phyloP scores from a whole-genome alignment of 2,329 filamentous ascomycete genomes.

The Tolypocladium tundrense region DNA sequence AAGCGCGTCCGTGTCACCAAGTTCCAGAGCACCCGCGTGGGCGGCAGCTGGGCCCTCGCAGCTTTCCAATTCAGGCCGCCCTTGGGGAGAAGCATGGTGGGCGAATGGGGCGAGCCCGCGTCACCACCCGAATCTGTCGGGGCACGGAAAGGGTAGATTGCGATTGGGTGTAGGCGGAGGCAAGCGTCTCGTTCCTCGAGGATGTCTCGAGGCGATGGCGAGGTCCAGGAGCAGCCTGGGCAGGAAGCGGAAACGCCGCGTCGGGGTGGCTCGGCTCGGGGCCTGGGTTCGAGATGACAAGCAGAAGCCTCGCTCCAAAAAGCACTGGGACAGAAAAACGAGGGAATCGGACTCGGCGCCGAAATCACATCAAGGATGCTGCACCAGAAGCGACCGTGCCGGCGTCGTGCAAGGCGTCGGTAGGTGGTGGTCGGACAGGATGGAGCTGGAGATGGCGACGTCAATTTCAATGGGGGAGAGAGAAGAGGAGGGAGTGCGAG shows the following conservation, averaged over 20 bases:
- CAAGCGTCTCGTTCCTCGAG: not conserved
- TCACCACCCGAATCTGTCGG: not conserved
- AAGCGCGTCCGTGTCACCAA: slow-evolving; percentile 70
- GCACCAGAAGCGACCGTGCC: not conserved
- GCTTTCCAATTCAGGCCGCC: slow-evolving; percentile 89
- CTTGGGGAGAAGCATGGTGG: slow-evolving; percentile 78
- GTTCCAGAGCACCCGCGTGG: slow-evolving; percentile 59
- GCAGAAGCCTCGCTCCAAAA: not conserved
- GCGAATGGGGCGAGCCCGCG: slow-evolving; percentile 12
- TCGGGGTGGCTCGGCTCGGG: not conserved
- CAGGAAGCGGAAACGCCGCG: not conserved
- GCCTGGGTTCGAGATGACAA: not conserved
- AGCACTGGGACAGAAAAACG: not conserved
- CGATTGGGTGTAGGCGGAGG: not conserved
- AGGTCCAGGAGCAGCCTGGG: not conserved
- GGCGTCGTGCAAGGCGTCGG: not conserved
- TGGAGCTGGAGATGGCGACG: not conserved
- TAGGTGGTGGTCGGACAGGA: not conserved
- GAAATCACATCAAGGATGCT: not conserved
- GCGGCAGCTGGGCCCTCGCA: slow-evolving; percentile 67
- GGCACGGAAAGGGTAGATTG: not conserved
- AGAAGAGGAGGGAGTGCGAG: not conserved
- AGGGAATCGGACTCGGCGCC: not conserved
- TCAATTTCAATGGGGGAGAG: not conserved
- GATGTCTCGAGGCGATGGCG: not conserved